Evolutionary conservation across 495 filamentous ascomycete species (phyloP).

Genomic region (Platismatia glauca): DNA sequence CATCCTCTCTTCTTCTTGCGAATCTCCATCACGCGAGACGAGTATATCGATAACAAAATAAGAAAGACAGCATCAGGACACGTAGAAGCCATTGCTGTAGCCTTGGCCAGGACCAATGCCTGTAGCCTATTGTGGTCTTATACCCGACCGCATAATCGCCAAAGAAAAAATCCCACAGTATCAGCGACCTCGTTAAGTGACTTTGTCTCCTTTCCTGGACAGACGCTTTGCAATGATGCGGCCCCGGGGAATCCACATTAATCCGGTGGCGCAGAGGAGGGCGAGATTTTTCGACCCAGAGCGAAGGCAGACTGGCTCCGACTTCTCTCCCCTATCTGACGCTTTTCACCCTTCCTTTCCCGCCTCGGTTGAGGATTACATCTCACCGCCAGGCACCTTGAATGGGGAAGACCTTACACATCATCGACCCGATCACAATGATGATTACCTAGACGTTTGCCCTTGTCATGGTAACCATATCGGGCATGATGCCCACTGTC

Average conservation of each 20-base stretch:
- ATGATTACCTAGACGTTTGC: neutral
- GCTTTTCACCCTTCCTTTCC: neutral
- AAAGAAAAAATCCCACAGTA: neutral
- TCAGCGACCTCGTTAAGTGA: neutral
- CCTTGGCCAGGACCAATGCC: neutral
- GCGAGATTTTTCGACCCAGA: neutral
- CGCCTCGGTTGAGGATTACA: neutral
- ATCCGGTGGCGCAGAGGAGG: neutral
- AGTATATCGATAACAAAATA: neutral
- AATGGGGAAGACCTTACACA: neutral
- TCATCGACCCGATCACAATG: no score
- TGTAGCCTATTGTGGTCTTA: neutral
- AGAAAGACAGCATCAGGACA: neutral
- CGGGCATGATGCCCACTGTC: neutral
- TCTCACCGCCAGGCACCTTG: neutral
- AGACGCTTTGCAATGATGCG: neutral
- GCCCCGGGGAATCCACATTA: neutral
- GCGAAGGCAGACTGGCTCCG: neutral
- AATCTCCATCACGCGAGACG: neutral
- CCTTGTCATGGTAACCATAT: neutral
- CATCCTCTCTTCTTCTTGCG: no score
- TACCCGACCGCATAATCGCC: neutral
- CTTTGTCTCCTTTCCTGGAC: neutral
- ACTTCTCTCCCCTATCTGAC: neutral
- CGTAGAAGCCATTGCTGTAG: neutral